A percentile compares a stretch with the other conserved stretches of the same genome.
phyloP scores from a whole-genome alignment of 1,284 basidiomycete species.

The Ustilago trichophora region DNA sequence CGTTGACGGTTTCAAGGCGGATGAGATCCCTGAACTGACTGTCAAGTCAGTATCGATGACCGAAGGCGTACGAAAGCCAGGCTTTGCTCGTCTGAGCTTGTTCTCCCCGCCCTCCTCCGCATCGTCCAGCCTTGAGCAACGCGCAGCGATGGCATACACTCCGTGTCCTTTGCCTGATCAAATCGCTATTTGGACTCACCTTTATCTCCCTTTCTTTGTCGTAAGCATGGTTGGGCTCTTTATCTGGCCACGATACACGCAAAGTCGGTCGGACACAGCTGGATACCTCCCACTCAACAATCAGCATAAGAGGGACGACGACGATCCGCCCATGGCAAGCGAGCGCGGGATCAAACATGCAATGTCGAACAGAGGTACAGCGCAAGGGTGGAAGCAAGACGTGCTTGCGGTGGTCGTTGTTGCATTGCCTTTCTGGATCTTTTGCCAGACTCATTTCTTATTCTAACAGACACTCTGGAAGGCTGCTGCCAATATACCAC shows the following conservation, averaged over 20 bases:
- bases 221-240: slow-evolving; percentile 17
- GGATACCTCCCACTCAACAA: slow-evolving; percentile 19
- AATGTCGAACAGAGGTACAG: not conserved
- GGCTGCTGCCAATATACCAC: slow-evolving; percentile 4
- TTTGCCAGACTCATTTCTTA: slow-evolving; percentile 40
- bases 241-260: slow-evolving; percentile 13
- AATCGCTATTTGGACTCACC: slow-evolving; percentile 48
- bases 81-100: slow-evolving; percentile 53
- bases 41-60: slow-evolving; percentile 60
- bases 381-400: slow-evolving; percentile 18
- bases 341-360: not conserved
- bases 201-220: slow-evolving; percentile 45
- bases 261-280: not conserved
- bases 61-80: slow-evolving; percentile 53
- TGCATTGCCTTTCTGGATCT: slow-evolving; percentile 42
- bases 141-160: slow-evolving; percentile 30
- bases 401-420: slow-evolving; percentile 30
- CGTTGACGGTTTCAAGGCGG: slow-evolving; percentile 25
- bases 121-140: not conserved
- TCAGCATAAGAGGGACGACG: slow-evolving; percentile 27
- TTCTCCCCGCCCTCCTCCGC: slow-evolving; percentile 6
- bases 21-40: slow-evolving; percentile 52
- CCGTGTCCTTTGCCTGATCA: slow-evolving; percentile 58
- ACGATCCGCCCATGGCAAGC: slow-evolving; percentile 7
- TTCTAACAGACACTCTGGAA: slow-evolving; percentile 6